Conservation (phyloP, 768 basidiomycete species). For the Trametes villosa region DNA sequence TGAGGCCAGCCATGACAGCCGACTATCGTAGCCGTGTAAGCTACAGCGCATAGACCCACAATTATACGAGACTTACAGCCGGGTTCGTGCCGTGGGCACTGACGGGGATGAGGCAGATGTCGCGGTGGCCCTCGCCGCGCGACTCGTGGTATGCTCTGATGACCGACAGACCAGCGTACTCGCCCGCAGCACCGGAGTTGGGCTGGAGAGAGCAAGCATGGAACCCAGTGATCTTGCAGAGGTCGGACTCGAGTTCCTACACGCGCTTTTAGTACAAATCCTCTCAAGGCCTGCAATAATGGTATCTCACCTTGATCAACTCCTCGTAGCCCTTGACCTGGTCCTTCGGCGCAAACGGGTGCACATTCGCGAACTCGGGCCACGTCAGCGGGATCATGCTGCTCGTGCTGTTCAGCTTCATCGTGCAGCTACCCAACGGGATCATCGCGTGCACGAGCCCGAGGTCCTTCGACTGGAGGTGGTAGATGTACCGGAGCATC, state of each 20-base stretch:
- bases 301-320: slow-evolving; percentile 67
- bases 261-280: not conserved
- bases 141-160: slow-evolving; percentile 95
- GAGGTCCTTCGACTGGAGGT: slow-evolving; percentile 92
- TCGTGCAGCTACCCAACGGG: slow-evolving; percentile 92
- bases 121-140: slow-evolving; percentile 80
- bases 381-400: slow-evolving; percentile 97
- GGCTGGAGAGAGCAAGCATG: slow-evolving; percentile 96
- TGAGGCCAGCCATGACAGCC: slow-evolving; percentile 95
- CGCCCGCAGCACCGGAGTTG: slow-evolving; percentile 97
- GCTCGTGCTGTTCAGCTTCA: slow-evolving; percentile 98
- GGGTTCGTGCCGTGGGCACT: slow-evolving; percentile 99
- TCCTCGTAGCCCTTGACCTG: slow-evolving; percentile 88
- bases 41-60: too few species aligned
- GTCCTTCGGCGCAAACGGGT: slow-evolving; percentile 90
- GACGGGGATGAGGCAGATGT: slow-evolving; percentile 92
- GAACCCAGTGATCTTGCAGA: slow-evolving; percentile 97
- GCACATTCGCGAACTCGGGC: slow-evolving; percentile 88
- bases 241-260: slow-evolving; percentile 87
- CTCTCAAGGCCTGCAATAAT: not conserved
- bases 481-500: slow-evolving; percentile 95
- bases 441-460: slow-evolving; percentile 97
- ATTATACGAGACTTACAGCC: slow-evolving; percentile 61
- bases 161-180: slow-evolving; percentile 94
- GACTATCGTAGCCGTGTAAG: slow-evolving; percentile 52